These are phyloP conservation scores for Alternaria arborescens DNA, from an alignment of 2,329 filamentous ascomycete genomes.

Conservation along the genomic window DNA sequence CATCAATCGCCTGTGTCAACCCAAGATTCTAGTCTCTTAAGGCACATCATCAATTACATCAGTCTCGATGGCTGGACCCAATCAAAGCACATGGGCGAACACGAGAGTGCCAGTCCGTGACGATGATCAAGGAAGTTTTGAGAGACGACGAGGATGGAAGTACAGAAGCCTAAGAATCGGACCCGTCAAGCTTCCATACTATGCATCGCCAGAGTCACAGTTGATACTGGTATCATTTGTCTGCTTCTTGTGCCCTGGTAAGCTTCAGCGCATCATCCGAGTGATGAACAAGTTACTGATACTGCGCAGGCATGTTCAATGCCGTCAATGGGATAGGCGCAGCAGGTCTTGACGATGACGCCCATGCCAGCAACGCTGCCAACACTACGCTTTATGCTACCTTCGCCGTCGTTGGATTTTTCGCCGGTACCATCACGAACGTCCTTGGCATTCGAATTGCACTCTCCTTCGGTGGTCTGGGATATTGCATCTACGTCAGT, in stretches of 20 bases:
- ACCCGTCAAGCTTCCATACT: slow-evolving; percentile 52
- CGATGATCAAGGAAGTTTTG: slow-evolving; percentile 6
- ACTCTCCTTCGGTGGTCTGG: slow-evolving; percentile 74
- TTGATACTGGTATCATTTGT: slow-evolving; percentile 58
- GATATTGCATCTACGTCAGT: slow-evolving; percentile 76
- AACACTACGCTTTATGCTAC: slow-evolving; percentile 74
- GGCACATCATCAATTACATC: not conserved
- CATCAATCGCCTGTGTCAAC: not conserved
- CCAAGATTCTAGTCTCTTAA: not conserved
- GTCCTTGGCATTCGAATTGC: slow-evolving; percentile 71
- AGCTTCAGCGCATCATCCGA: not conserved
- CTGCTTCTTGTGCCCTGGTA: slow-evolving; percentile 58
- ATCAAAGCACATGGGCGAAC: not conserved
- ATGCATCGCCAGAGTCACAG: slow-evolving; percentile 57
- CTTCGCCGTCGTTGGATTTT: slow-evolving; percentile 70
- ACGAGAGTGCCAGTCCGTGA: slow-evolving; percentile 1
- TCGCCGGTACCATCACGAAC: slow-evolving; percentile 75
- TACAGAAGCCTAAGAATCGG: slow-evolving; percentile 53
- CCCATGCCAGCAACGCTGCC: slow-evolving; percentile 64
- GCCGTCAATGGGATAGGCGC: slow-evolving; percentile 56
- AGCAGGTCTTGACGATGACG: slow-evolving; percentile 55
- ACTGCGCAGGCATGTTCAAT: slow-evolving; percentile 55
- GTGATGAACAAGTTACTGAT: slow-evolving; percentile 8
- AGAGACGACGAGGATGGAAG: slow-evolving; percentile 52
- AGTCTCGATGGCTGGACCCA: not conserved